Base-by-base conservation (phyloP, 1,284 basidiomycete genomes). In the Boletellus deceptivus region DNA sequence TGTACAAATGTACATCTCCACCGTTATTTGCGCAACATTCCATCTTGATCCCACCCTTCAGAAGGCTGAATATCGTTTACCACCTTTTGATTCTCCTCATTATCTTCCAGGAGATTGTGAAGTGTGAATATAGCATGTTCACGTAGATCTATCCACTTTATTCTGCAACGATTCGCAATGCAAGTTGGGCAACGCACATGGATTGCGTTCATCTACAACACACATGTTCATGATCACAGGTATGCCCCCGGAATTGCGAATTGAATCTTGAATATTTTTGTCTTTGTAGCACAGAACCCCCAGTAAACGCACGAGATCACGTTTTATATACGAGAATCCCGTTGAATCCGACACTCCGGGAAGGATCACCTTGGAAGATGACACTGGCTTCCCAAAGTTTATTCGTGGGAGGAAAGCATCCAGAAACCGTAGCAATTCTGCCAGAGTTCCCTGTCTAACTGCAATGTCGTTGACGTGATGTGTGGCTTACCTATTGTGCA, bases 71-170 rank as follows among this genome's bases (percentile, higher is more conserved):
- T 82, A 52, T 79, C 77, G 49, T 84, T 76, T 40, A 97, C 86
- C 41, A 91, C 75, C 2, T 76, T 79, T 71, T 96, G 91, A 61
- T 92, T 96, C 54, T 83, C 86, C 16, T 70, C 58, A 63, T 95
- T 96, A 38, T 77, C 74, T 57, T 84, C 76, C 52, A 95, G 77
- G 22, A 95, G 67, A 68, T 90, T 92, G 41, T 83, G 82, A 18
- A 96, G 74, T 11, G 91, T 78, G 57, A 96, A 85, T 39, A 96
- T 80, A 2, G 93, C 91, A 67, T 96, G 90, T 69, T 96, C 93
- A 35, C 91, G 83, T 42, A 97, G 72, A 71, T 91, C 93, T 94
- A 62, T 18, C 35, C 20, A 45, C 53, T 34, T 53, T 38, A 59
- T 53, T 43, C 54, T 35, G 17, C 17, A 43, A 37, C n/a, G 7